Percentiles rank a stretch among this genome's conserved stretches.
These are phyloP conservation scores for Tetragonia tetragonoides DNA, from an alignment of 148 eudicot species.

Conservation along the genomic window DNA sequence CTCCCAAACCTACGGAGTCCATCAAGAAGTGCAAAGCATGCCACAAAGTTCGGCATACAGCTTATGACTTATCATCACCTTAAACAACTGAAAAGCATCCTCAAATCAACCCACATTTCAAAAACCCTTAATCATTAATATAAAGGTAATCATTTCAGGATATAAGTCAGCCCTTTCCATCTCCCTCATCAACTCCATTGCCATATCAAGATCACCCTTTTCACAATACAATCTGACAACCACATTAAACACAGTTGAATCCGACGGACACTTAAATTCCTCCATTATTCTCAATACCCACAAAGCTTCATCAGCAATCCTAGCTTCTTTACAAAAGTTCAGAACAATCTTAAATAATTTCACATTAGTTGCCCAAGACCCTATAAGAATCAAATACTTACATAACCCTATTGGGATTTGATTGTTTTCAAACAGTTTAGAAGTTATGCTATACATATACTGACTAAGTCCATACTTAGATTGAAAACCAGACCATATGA, in stretches of 20 bases:
- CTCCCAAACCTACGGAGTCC: no score
- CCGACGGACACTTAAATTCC: conserved; percentile 58
- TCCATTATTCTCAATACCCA: conserved; percentile 80
- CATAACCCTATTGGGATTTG: conserved; percentile 35
- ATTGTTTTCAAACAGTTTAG: conserved; percentile 45
- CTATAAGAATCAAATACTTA: conserved; percentile 53
- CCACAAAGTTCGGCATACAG: conserved; percentile 56
- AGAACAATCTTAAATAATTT: conserved; percentile 65
- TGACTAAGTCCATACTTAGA: conserved; percentile 50
- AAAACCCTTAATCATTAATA: conserved; percentile 64
- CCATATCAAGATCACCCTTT: conserved; percentile 48
- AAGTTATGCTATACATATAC: conserved; percentile 56
- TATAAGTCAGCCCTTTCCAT: conserved; percentile 48
- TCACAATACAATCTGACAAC: conserved; percentile 62
- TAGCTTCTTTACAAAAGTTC: conserved; percentile 69
- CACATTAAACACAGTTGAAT: conserved; percentile 63
- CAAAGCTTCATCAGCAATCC: conserved; percentile 53
- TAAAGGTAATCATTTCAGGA: conserved; percentile 64
- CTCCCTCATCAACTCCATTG: conserved; percentile 46
- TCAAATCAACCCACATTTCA: conserved; percentile 60
- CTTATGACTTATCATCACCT: conserved; percentile 54
- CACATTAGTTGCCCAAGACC: conserved; percentile 35
- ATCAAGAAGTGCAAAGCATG: no score
- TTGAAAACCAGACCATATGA: conserved; percentile 75
- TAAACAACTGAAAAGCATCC: conserved; percentile 65